A percentile compares a stretch with the other conserved stretches of the same genome.
These are phyloP conservation scores for Lophium mytilinum DNA, from an alignment of 495 filamentous ascomycete species.

Conservation along the genomic window DNA sequence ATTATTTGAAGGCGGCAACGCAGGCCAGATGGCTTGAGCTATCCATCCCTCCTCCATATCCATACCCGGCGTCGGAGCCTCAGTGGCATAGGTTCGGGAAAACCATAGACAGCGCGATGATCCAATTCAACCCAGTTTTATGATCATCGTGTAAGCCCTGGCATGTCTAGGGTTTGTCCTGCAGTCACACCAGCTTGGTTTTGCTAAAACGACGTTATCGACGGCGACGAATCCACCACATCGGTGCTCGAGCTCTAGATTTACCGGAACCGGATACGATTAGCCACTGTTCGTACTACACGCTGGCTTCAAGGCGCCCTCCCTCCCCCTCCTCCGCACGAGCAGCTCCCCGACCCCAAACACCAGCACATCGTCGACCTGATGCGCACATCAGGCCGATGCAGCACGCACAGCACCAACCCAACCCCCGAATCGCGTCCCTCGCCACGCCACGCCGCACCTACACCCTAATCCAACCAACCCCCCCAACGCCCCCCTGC, in stretches of 20 bases:
- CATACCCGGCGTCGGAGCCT: background rate
- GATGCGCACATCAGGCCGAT: background rate
- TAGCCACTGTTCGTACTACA: background rate
- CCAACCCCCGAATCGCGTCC: background rate
- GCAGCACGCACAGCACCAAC: background rate
- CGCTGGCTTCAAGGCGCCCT: background rate
- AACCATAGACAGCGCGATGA: background rate
- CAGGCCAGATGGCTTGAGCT: background rate
- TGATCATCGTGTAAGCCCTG: background rate
- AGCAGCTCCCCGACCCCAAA: background rate
- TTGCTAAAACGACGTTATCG: no score
- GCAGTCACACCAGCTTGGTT: no score
- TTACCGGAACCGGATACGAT: background rate
- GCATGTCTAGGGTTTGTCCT: background rate
- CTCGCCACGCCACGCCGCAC: background rate
- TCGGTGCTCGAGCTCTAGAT: background rate
- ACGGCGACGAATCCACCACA: background rate
- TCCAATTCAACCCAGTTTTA: background rate
- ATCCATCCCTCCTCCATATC: background rate
- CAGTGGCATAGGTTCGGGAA: background rate
- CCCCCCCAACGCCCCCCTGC: background rate
- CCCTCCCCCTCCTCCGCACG: background rate
- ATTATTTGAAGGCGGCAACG: slow-evolving; percentile 1
- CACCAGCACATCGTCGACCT: background rate
- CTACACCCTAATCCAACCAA: background rate